These are phyloP conservation scores for Cornus suecica DNA, from an alignment of 148 eudicot genomes.

Conservation along the genomic window DNA sequence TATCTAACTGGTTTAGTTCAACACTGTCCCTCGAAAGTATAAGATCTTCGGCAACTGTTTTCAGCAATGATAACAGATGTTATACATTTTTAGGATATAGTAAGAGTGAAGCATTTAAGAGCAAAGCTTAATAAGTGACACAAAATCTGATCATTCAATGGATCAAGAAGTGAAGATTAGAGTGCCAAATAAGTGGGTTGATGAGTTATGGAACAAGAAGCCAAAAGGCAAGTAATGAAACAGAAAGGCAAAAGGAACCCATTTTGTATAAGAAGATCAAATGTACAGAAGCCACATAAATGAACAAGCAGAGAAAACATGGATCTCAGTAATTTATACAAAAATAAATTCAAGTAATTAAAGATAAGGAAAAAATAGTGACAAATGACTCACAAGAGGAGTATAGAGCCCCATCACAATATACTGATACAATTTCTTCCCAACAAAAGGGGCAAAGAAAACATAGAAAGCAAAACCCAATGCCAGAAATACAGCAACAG, in stretches of 20 bases:
- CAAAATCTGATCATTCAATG: neutral
- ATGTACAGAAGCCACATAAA: neutral
- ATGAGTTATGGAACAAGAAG: conserved; percentile 3
- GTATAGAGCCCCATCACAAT: conserved; percentile 84
- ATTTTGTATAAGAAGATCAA: conserved; percentile 8
- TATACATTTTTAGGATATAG: neutral
- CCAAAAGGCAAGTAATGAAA: conserved; percentile 8
- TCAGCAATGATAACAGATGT: neutral
- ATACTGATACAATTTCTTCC: conserved; percentile 69
- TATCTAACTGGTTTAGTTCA: neutral
- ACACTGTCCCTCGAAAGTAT: neutral
- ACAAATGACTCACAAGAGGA: conserved; percentile 68
- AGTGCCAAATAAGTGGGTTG: neutral
- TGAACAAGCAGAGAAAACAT: conserved; percentile 22
- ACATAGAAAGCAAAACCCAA: conserved; percentile 95
- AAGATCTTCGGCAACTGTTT: neutral
- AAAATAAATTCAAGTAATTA: conserved; percentile 2
- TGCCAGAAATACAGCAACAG: conserved; percentile 89
- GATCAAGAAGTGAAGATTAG: neutral
- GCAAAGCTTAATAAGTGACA: neutral
- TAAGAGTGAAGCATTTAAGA: neutral
- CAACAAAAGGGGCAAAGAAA: conserved; percentile 94
- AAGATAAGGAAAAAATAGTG: neutral
- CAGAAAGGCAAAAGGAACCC: conserved; percentile 31
- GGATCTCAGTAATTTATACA: conserved; percentile 50